Base-by-base conservation (phyloP, 495 filamentous ascomycete species). In the Penicillium goetzii region DNA sequence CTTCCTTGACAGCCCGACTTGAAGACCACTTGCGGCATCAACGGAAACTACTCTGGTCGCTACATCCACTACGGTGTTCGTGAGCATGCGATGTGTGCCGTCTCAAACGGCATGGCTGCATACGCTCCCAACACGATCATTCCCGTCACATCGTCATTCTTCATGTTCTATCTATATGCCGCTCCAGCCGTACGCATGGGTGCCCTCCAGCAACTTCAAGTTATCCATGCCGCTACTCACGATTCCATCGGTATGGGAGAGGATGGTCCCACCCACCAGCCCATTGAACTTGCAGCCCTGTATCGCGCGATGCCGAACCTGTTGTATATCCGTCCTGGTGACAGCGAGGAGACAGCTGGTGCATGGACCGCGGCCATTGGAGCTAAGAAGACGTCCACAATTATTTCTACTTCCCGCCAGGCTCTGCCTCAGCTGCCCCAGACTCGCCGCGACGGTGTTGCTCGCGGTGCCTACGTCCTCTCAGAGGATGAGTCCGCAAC, bases 121-220 rank as follows among this genome's bases (percentile, higher is more conserved):
- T 86, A 75, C 51, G 70, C 74, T 52, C 77, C 73, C 3, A 76
- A 76, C 61, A 85, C 82, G 1, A 78, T 86, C 63, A 68, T 86
- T 38, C 84, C 83, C 0, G 68, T 83, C 43, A 86, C 83, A 4
- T 81, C 81, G 0, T 76, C 75, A 8, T 86, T 86, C 71, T 84
- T 86, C 72, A 88, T 87, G 83, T 88, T 88, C 70, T 87, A 86
- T 68, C 72, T 86, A 1, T 84, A 84, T 38, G 85, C 85, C 10
- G 85, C 86, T 0, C 84, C 85, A 0, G 85, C 78, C 9, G 78
- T 88, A 6, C 82, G 86, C 28, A 87, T 88, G 83, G 83, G 83
- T 12, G 85, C 86, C 12, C 74, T 88, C 0, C 80, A 84, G 50
- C 73, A 80, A 23, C 81, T 88, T 36, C 84, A 84, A 49, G 68